Percentiles rank a stretch among this genome's conserved stretches.
These are phyloP conservation scores for Corniculantispora saksenae DNA, from an alignment of 2,329 filamentous ascomycete genomes.

Conservation along the genomic window DNA sequence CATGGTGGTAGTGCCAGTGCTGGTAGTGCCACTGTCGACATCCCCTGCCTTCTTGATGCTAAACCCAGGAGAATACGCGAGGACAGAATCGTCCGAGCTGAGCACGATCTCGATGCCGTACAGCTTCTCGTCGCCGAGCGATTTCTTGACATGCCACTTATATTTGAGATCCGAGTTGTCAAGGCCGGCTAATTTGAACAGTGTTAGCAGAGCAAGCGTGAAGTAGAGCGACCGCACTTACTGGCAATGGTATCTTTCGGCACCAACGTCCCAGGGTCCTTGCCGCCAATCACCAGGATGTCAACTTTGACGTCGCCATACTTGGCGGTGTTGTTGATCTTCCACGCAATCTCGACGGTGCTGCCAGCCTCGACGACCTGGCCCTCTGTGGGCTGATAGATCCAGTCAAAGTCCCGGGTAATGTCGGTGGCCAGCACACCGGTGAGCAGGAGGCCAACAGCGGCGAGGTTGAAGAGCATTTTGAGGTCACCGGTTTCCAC, in stretches of 20 bases:
- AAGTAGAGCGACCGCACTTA: not conserved
- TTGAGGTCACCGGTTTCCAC: not conserved
- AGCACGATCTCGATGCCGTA: constrained; percentile 1
- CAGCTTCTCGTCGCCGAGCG: not conserved
- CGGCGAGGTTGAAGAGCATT: not conserved
- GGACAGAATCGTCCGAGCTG: not conserved
- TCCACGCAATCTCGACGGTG: not conserved
- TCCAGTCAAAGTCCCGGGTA: not conserved
- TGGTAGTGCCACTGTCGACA: not conserved
- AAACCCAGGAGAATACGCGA: not conserved
- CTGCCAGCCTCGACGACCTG: not conserved
- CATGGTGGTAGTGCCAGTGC: not conserved
- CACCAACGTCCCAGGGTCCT: not conserved
- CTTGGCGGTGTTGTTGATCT: not conserved
- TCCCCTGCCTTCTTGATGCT: not conserved
- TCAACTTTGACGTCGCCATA: not conserved
- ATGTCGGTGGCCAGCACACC: not conserved
- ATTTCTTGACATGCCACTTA: not conserved
- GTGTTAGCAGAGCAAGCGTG: not conserved
- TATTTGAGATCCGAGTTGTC: constrained; percentile 1
- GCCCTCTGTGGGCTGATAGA: not conserved
- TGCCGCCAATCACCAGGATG: not conserved
- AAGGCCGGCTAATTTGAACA: not conserved
- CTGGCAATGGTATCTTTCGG: not conserved
- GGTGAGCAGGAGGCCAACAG: not conserved